Base-by-base conservation (phyloP, 768 basidiomycete genomes). In the Mycena crocata region DNA sequence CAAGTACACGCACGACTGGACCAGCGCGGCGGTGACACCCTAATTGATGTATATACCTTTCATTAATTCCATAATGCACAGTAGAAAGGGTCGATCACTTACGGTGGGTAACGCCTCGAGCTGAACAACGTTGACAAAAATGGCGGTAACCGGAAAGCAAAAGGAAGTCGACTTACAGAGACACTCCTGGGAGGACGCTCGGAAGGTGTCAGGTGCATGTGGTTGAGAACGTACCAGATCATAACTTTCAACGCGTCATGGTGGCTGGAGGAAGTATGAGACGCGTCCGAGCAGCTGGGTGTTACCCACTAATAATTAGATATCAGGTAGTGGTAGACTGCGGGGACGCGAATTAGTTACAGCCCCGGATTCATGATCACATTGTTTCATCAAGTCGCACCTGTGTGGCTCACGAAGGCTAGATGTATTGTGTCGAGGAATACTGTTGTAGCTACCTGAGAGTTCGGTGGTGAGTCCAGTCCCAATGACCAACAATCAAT, bases 241-340 rank as follows among this genome's bases (percentile, higher is more conserved):
- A 70, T 70, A 7, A 54, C 39, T 40, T 65, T 34, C 39, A 67
- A 26, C 23, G 51, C 31, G 3, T 65, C 65, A 13, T 62, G 49
- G 2, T 35, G 24, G 34, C 65, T 67, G 31, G 15, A 62, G 21
- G 13, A 37, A 32, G 39, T 21, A 62, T 56, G 26, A 59, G 42
- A 34, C 12, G 2, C 5, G 28, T 42, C 15, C 1, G 4, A 10
- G 28, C 12, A 15, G 3, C 5, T 49, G 12, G 50, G 19, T 37
- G n/a, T 13, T 42, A 63, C 80, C 23, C 69, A 71, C 75, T 81
- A 80, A 51, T 78, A 86, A 55, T 83, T 71, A 1, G 82, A 76
- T 15, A 88, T 73, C 24, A 85, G 71, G 68, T 87, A 87, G 21
- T 81, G 77, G 63, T 87, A 88, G 15, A 82, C 86, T 86, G 30